These are phyloP conservation scores for Alternaria rosae DNA, from an alignment of 2,329 filamentous ascomycete genomes.

Conservation along the genomic window DNA sequence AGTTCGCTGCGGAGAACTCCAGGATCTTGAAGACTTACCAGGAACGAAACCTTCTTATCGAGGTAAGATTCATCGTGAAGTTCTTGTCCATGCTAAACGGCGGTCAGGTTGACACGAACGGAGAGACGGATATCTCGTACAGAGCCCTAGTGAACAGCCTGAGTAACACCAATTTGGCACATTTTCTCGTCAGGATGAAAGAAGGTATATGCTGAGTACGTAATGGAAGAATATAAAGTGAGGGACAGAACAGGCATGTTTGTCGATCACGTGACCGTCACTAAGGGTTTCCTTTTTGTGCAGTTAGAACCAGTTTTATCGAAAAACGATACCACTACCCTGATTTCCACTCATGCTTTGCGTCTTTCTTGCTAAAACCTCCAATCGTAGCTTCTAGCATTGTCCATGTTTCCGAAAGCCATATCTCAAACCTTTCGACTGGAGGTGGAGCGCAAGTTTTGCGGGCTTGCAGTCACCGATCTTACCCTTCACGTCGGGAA, in stretches of 20 bases:
- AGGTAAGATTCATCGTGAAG: not conserved
- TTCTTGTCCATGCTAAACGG: not conserved
- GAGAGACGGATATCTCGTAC: constrained; percentile 7
- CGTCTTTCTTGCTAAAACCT: not conserved
- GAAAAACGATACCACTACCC: not conserved
- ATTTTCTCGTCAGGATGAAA: not conserved
- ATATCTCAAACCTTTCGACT: constrained; percentile 8
- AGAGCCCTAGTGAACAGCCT: not conserved
- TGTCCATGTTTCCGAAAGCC: constrained; percentile 8
- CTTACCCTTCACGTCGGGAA: constrained; percentile 7
- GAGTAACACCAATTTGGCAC: not conserved
- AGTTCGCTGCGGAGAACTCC: constrained; percentile 1
- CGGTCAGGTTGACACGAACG: constrained; percentile 6
- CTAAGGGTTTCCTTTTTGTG: not conserved
- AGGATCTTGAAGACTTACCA: not conserved
- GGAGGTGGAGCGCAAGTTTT: constrained; percentile 22
- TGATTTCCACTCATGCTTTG: not conserved
- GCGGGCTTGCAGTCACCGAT: constrained; percentile 15
- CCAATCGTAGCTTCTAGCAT: not conserved
- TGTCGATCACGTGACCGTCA: not conserved
- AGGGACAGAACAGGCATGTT: not conserved
- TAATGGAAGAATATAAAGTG: not conserved
- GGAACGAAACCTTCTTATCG: not conserved
- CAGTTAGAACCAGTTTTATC: not conserved
- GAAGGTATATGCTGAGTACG: not conserved